Base-by-base conservation (phyloP, 2,329 filamentous ascomycete species). In the Incumbomyces lentus region DNA sequence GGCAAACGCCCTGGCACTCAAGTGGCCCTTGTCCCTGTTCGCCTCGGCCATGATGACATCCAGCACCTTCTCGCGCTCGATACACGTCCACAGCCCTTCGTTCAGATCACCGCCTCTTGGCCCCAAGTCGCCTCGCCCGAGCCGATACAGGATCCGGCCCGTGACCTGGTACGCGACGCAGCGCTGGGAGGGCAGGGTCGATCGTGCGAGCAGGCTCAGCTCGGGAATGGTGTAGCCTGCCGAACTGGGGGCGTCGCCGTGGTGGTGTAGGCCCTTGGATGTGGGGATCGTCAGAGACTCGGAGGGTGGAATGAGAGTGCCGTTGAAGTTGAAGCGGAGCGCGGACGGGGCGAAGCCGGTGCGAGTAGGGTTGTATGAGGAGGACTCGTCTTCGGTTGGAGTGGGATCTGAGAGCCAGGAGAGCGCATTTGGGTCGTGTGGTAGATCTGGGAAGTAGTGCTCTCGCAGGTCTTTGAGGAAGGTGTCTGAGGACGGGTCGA, bases 171-270 rank as follows among this genome's bases (percentile, higher is more conserved):
- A 95, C 0, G 92, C 87, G 51, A 96, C 76, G 59, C 92, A 95
- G 10, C 90, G 71, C 68, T 98, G 92, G 1, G 85, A 82, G 0
- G 92, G 79, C 16, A 95, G 86, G 0, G 81, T 79, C 46, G 86
- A 93, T 30, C 90, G 76, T 3, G 86, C 81, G 1, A 95, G 74
- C 29, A 83, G 78, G 1, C 87, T 82, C 1, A 98, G 72, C 64
- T 98, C 92, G 0, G 81, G 79, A 26, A 98, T 77, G 0, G 92
- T 96, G 65, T 98, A 98, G 0, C 92, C 92, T 0, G 92, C 92
- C 1, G 89, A 86, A 64, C 94, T 87, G 13, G 92, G 92, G 1
- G 90, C 89, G 49, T 89, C 80, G 52, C 84, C 88, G 63, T 98
- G 92, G 64, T 98, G 90, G 64, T 98, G 92, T 12, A 98, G 74